These are phyloP conservation scores for Colletotrichum sp. DNA, from an alignment of 2,329 filamentous ascomycete genomes.

Conservation along the genomic window DNA sequence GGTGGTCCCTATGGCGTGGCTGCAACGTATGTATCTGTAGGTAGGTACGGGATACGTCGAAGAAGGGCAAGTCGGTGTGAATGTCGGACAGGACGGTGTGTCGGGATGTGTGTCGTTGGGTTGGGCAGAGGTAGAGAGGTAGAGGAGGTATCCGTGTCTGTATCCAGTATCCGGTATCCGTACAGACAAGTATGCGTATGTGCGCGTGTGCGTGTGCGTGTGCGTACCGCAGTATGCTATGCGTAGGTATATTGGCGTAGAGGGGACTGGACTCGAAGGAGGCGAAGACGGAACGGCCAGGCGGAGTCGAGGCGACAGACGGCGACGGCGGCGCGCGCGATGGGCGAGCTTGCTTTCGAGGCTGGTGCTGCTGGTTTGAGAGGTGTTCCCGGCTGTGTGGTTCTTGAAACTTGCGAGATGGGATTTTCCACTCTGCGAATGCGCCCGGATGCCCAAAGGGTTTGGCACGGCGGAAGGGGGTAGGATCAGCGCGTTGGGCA, in stretches of 20 bases:
- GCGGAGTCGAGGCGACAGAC: not conserved
- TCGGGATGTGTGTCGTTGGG: not conserved
- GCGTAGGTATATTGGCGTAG: not conserved
- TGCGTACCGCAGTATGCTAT: not conserved
- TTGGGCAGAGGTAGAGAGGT: not conserved
- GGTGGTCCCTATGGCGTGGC: conserved; percentile 1
- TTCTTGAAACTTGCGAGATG: conserved; percentile 21
- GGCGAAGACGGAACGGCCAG: not conserved
- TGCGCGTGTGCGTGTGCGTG: not conserved
- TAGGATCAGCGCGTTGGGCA: conserved; percentile 43
- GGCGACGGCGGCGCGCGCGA: conserved; percentile 5
- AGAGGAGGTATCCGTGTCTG: not conserved
- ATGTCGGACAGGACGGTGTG: conserved; percentile 16
- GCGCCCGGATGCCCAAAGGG: conserved; percentile 20
- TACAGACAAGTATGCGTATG: not conserved
- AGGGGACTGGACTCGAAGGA: not conserved
- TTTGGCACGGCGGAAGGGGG: conserved; percentile 19
- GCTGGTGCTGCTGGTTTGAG: conserved; percentile 7
- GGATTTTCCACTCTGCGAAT: conserved; percentile 12
- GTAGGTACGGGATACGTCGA: not conserved
- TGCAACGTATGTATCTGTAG: not conserved
- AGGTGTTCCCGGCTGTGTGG: conserved; percentile 19
- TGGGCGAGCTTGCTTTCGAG: not conserved
- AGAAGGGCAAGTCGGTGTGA: conserved; percentile 13
- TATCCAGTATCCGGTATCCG: not conserved